phyloP scores from a whole-genome alignment of 768 basidiomycete genomes.

The Crucibulum laeve region DNA sequence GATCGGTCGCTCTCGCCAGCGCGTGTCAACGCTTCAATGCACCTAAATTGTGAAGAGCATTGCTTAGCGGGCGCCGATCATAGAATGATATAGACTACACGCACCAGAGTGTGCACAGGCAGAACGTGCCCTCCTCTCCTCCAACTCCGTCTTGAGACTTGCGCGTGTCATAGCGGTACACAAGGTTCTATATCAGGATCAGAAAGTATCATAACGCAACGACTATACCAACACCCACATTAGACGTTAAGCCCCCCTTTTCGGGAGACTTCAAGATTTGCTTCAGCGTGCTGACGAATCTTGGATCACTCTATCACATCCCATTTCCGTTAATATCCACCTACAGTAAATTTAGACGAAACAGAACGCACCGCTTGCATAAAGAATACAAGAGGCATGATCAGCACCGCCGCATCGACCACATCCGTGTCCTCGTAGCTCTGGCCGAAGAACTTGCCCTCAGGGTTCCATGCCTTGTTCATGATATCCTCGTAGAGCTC shows the following conservation, averaged over 20 bases:
- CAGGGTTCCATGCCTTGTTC: slow-evolving; percentile 79
- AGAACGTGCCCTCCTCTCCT: slow-evolving; percentile 94
- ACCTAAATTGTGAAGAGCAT: slow-evolving; percentile 36
- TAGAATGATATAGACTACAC: not conserved
- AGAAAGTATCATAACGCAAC: not conserved
- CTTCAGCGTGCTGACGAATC: slow-evolving; percentile 83
- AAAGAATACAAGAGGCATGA: slow-evolving; percentile 94
- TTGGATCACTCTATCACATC: slow-evolving; percentile 65
- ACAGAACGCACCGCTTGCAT: slow-evolving; percentile 59
- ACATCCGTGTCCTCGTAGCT: slow-evolving; percentile 83
- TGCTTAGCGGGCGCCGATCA: not conserved
- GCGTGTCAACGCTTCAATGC: slow-evolving; percentile 84
- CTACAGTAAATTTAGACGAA: not conserved
- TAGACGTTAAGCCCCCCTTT: slow-evolving; percentile 86
- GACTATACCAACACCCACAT: slow-evolving; percentile 38
- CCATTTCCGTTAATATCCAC: not conserved
- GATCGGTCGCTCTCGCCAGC: slow-evolving; percentile 74
- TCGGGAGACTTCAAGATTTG: slow-evolving; percentile 84
- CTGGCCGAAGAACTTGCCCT: slow-evolving; percentile 72
- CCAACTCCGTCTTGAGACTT: slow-evolving; percentile 93
- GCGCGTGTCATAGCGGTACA: slow-evolving; percentile 84
- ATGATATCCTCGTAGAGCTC: slow-evolving; percentile 91
- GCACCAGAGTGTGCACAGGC: slow-evolving; percentile 80
- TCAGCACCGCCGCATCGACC: slow-evolving; percentile 83
- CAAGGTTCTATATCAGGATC: slow-evolving; percentile 55